These are phyloP conservation scores for Rubroshorea leprosula DNA, from an alignment of 345 rosid genomes.

Conservation along the genomic window DNA sequence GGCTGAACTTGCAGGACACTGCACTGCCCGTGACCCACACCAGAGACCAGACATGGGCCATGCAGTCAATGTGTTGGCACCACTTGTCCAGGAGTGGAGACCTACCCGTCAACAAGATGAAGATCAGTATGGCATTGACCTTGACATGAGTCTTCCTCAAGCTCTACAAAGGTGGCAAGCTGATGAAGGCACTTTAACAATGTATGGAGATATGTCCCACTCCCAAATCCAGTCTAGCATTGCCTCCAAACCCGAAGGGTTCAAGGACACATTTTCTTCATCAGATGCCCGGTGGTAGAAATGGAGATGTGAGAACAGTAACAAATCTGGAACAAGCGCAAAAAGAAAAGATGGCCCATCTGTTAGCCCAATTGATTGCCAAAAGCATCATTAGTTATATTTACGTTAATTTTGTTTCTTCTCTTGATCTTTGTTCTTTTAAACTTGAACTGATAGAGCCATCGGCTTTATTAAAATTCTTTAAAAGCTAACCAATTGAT, in stretches of 20 bases:
- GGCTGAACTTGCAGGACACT: constrained; percentile 84
- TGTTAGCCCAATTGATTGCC: no score
- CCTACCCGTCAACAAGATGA: constrained; percentile 67
- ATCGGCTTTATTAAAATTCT: no score
- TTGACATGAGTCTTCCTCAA: constrained; percentile 78
- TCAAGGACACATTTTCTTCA: constrained; percentile 57
- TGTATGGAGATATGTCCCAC: constrained; percentile 39
- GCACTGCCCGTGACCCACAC: constrained; percentile 76
- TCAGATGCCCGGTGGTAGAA: constrained; percentile 66
- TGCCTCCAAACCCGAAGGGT: constrained; percentile 50
- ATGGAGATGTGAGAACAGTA: no score
- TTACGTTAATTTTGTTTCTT: no score
- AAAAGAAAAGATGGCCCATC: no score
- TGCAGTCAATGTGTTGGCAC: constrained; percentile 66
- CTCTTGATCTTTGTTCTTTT: no score
- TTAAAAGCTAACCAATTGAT: no score
- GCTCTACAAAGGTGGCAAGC: constrained; percentile 83
- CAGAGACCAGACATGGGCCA: constrained; percentile 95
- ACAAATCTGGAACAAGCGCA: no score
- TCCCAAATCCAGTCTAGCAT: constrained; percentile 66
- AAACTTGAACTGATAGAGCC: no score
- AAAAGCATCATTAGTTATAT: no score
- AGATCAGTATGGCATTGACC: constrained; percentile 51
- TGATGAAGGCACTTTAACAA: constrained; percentile 60
- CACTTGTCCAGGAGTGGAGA: constrained; percentile 86